phyloP scores from a whole-genome alignment of 192 early-diverging fungal genomes.

The Linderina pennispora region DNA sequence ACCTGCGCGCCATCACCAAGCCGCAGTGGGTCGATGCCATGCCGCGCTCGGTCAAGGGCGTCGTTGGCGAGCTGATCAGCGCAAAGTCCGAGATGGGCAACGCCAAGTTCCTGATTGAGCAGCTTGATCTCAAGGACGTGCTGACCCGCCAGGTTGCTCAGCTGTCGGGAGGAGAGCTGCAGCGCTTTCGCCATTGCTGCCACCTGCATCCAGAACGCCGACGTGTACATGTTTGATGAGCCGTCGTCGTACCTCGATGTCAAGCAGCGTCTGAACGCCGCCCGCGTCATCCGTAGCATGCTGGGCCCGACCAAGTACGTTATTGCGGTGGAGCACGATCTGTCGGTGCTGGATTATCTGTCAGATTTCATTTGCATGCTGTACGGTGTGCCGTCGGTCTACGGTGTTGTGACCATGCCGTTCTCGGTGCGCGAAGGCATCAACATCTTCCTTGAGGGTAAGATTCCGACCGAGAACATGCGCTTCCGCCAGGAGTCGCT shows the following conservation, averaged over 20 bases:
- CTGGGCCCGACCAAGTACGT: conserved; percentile 73
- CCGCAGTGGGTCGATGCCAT: conserved; percentile 95
- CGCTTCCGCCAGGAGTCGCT: conserved; percentile 96
- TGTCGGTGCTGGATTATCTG: conserved; percentile 94
- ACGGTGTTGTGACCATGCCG: conserved; percentile 97
- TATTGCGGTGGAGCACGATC: conserved; percentile 98
- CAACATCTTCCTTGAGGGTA: conserved; percentile 97
- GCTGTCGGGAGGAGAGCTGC: conserved; percentile 94
- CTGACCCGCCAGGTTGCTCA: conserved; percentile 76
- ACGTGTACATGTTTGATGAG: conserved; percentile 99
- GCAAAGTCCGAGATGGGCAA: conserved; percentile 71
- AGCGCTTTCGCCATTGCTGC: conserved; percentile 96
- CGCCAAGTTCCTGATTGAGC: conserved; percentile 63
- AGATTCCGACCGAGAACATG: conserved; percentile 96
- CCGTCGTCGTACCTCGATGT: conserved; percentile 97
- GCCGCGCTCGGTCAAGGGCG: conserved; percentile 71
- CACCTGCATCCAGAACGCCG: conserved; percentile 72
- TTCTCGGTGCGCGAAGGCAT: conserved; percentile 97
- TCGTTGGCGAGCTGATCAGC: conserved; percentile 67
- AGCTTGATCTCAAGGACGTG: conserved; percentile 72
- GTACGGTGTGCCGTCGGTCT: conserved; percentile 94
- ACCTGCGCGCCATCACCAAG: conserved; percentile 91
- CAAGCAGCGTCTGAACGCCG: conserved; percentile 98
- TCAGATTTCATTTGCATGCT: conserved; percentile 98
- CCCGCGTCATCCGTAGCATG: conserved; percentile 82